These are phyloP conservation scores for Ophiostoma novo-ulmi DNA, from an alignment of 2,329 filamentous ascomycete species.

Conservation along the genomic window DNA sequence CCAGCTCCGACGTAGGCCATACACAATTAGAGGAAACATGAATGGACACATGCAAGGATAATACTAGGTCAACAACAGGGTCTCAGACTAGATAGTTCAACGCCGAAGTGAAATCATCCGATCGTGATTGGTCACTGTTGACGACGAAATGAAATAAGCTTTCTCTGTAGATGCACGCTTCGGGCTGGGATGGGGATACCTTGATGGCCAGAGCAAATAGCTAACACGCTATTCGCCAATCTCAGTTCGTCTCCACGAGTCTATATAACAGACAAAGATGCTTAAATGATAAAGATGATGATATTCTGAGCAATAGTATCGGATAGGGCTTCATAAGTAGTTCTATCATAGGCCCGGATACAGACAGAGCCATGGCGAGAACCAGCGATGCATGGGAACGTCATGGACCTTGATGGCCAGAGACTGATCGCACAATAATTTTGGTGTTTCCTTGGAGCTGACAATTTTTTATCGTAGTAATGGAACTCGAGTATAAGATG, in stretches of 20 bases:
- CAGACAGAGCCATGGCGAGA: not conserved
- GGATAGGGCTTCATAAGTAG: not conserved
- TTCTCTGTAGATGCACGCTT: not conserved
- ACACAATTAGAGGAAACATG: not conserved
- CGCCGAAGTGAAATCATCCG: not conserved
- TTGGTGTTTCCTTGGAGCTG: not conserved
- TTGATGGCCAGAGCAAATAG: not conserved
- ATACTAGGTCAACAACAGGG: not conserved
- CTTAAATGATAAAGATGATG: not conserved
- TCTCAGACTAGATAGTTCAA: not conserved
- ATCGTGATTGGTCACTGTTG: not conserved
- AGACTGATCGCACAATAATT: not conserved
- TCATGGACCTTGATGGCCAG: not conserved
- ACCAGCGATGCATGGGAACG: not conserved
- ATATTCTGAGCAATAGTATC: not conserved
- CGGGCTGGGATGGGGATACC: constrained; percentile 7
- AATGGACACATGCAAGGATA: not conserved
- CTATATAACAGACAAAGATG: not conserved
- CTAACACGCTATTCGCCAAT: constrained; percentile 7
- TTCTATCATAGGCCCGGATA: not conserved
- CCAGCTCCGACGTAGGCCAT: not conserved
- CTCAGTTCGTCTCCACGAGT: not conserved
- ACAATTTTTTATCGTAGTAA: not conserved
- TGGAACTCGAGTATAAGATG: not conserved
- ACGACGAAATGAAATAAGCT: not conserved